Conservation (phyloP, 2,329 filamentous ascomycete species). For the Calonectria henricotiae region DNA sequence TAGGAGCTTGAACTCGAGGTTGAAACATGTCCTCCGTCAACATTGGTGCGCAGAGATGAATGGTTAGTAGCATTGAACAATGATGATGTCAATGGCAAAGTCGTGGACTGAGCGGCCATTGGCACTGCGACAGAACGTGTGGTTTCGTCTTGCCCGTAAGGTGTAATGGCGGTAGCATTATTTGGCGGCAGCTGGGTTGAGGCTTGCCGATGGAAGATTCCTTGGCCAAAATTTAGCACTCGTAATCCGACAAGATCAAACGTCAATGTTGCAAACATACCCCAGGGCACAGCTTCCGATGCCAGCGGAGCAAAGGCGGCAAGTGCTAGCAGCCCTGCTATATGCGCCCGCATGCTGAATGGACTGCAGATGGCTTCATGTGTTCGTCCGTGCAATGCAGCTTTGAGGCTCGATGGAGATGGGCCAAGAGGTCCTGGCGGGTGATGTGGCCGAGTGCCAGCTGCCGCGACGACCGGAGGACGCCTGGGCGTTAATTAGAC, state of each 20-base stretch:
- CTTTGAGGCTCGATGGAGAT: neutral
- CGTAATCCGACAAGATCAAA: neutral
- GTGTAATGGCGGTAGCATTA: constrained; percentile 29
- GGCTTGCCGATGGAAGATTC: constrained; percentile 16
- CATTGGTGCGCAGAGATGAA: neutral
- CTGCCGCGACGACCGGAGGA: constrained; percentile 20
- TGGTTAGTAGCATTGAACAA: neutral
- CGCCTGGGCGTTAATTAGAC: constrained; percentile 23
- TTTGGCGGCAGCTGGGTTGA: constrained; percentile 27
- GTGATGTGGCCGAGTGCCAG: constrained; percentile 15
- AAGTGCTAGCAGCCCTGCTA: constrained; percentile 41
- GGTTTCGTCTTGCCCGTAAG: constrained; percentile 3
- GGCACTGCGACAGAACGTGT: constrained; percentile 14
- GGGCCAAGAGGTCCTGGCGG: constrained; percentile 2
- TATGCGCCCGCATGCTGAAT: constrained; percentile 46
- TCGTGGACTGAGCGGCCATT: neutral
- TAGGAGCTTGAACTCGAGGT: neutral
- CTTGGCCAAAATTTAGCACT: constrained; percentile 26
- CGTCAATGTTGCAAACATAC: constrained; percentile 22
- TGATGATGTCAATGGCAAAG: neutral
- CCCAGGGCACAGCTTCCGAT: constrained; percentile 41
- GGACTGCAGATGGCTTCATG: constrained; percentile 20
- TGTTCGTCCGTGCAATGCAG: constrained; percentile 17
- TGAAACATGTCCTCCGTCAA: neutral
- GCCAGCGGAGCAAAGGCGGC: constrained; percentile 41